phyloP scores from a whole-genome alignment of 208 protist genomes.

The Angomonas desouzai region DNA sequence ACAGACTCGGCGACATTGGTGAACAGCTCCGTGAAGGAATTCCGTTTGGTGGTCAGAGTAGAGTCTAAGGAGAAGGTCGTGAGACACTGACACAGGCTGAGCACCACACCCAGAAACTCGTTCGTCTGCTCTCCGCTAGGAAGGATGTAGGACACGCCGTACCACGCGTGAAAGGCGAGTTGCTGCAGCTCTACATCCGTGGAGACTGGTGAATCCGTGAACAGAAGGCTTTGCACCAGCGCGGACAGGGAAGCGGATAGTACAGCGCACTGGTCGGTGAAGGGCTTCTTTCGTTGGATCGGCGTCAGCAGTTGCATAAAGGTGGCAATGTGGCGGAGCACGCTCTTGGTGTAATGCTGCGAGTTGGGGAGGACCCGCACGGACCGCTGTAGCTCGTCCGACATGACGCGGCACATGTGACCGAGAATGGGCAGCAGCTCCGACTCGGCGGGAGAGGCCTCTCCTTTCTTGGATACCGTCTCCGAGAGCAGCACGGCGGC shows the following conservation, averaged over 20 bases:
- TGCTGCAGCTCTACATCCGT: slow-evolving; percentile 9
- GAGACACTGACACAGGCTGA: slow-evolving; percentile 3
- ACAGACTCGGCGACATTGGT: slow-evolving; percentile 27
- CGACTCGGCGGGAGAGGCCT: background rate
- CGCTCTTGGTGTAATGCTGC: background rate
- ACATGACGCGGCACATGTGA: background rate
- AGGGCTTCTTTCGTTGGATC: background rate
- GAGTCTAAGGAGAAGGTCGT: background rate
- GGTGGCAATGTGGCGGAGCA: slow-evolving; percentile 1
- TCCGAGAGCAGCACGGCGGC: slow-evolving; percentile 17
- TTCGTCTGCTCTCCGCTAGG: background rate
- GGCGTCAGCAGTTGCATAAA: slow-evolving; percentile 1
- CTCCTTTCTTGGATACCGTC: background rate
- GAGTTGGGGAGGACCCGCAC: background rate
- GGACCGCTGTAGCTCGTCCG: background rate
- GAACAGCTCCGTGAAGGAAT: background rate
- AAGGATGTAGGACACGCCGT: background rate
- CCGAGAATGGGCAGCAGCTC: background rate
- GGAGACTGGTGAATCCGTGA: background rate
- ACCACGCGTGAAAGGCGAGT: slow-evolving; percentile 5
- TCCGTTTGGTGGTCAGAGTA: background rate
- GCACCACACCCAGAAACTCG: background rate
- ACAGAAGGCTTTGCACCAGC: background rate
- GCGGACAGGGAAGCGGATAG: background rate
- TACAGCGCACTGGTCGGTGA: background rate